These are phyloP conservation scores for Fraxinus platypoda DNA, from an alignment of 305 asterid genomes.

Conservation along the genomic window DNA sequence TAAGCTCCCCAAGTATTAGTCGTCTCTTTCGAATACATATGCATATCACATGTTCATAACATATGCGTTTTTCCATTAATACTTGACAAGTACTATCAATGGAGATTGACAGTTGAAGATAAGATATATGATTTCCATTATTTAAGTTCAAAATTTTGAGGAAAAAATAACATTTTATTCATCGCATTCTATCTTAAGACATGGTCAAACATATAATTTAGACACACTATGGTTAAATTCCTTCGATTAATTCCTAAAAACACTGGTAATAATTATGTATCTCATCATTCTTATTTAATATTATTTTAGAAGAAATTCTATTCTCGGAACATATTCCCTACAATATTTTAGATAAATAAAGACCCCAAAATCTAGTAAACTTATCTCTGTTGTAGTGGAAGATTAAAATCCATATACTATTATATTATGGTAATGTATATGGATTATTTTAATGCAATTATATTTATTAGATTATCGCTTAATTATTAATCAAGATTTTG, in stretches of 20 bases:
- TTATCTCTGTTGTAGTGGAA: not conserved
- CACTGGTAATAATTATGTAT: not conserved
- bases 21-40: not conserved
- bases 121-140: not conserved
- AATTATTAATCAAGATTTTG: not conserved
- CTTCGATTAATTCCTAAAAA: not conserved
- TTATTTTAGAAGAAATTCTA: slow-evolving; percentile 9
- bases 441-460: not conserved
- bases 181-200: slow-evolving; percentile 2
- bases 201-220: slow-evolving; percentile 16
- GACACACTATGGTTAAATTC: not conserved
- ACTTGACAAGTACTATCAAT: not conserved
- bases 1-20: not conserved
- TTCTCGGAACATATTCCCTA: slow-evolving; percentile 36
- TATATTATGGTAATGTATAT: not conserved
- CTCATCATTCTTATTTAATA: not conserved
- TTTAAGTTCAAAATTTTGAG: not conserved
- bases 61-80: not conserved
- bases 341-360: slow-evolving; percentile 25
- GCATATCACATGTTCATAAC: not conserved
- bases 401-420: not conserved
- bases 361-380: not conserved
- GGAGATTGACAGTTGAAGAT: not conserved
- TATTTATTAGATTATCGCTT: not conserved
- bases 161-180: not conserved